Conservation (phyloP, 345 rosid genomes). For the Isatis tinctoria region DNA sequence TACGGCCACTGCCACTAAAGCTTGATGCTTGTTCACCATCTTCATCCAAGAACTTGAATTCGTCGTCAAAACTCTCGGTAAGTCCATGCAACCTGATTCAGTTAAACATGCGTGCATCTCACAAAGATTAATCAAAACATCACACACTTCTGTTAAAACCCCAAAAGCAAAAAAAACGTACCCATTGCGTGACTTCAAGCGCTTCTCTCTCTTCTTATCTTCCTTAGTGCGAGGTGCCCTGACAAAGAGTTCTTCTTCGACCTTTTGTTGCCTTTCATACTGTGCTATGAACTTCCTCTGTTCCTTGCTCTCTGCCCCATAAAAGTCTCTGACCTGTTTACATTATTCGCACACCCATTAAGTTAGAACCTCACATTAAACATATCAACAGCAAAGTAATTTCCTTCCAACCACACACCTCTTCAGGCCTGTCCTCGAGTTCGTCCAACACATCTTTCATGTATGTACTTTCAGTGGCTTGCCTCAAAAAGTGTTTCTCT, state of each 20-base stretch:
- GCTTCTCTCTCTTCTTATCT: conserved; percentile 77
- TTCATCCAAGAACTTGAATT: conserved; percentile 54
- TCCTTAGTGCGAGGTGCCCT: conserved; percentile 66
- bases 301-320: conserved; percentile 72
- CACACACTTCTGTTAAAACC: neutral
- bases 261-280: conserved; percentile 56
- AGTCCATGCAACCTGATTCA: conserved; percentile 66
- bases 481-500: no score
- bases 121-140: conserved; percentile 8
- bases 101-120: conserved; percentile 1
- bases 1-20: conserved; percentile 24
- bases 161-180: conserved; percentile 29
- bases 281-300: conserved; percentile 50
- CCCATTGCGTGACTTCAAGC: conserved; percentile 80
- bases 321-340: conserved; percentile 55
- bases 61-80: conserved; percentile 65
- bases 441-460: conserved; percentile 71
- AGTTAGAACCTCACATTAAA: neutral
- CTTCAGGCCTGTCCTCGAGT: conserved; percentile 83
- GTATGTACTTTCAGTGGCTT: no score
- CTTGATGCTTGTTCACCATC: conserved; percentile 31
- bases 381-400: neutral
- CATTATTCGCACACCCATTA: conserved; percentile 23
- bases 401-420: conserved; percentile 45
- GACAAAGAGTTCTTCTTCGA: conserved; percentile 77